Percentiles rank a stretch among this genome's conserved stretches.
These are phyloP conservation scores for Aspergillus conjunctus DNA, from an alignment of 495 filamentous ascomycete genomes.

Conservation along the genomic window DNA sequence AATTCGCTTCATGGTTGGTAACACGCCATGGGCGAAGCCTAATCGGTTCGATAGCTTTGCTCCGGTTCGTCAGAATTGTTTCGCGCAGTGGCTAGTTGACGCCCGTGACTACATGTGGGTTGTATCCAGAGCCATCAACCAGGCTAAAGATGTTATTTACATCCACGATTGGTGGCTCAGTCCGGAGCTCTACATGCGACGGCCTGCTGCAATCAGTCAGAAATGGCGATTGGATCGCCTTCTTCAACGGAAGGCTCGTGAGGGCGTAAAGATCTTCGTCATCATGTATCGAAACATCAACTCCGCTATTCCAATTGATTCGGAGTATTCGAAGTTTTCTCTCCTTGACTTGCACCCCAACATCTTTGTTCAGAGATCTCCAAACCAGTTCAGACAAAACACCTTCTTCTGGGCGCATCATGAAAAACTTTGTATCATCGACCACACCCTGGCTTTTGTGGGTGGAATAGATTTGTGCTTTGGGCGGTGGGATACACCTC, in stretches of 20 bases:
- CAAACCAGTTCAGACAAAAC: slow-evolving; percentile 96
- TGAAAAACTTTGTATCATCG: slow-evolving; percentile 93
- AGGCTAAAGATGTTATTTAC: slow-evolving; percentile 97
- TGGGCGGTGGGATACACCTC: slow-evolving; percentile 94
- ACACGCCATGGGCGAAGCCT: slow-evolving; percentile 74
- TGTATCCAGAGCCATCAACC: slow-evolving; percentile 93
- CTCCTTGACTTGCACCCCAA: slow-evolving; percentile 95
- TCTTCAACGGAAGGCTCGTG: slow-evolving; percentile 87
- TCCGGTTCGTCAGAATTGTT: slow-evolving; percentile 80
- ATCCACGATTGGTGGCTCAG: slow-evolving; percentile 99
- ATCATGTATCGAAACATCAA: slow-evolving; percentile 99
- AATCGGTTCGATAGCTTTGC: slow-evolving; percentile 95
- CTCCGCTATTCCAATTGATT: slow-evolving; percentile 96
- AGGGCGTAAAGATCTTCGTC: slow-evolving; percentile 97
- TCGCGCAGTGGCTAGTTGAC: slow-evolving; percentile 97
- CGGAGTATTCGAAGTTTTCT: slow-evolving; percentile 98
- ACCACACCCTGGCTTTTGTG: slow-evolving; percentile 94
- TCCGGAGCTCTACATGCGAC: slow-evolving; percentile 93
- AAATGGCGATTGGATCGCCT: slow-evolving; percentile 97
- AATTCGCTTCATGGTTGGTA: slow-evolving; percentile 77
- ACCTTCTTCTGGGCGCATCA: slow-evolving; percentile 99
- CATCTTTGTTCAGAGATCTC: slow-evolving; percentile 91
- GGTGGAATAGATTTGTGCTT: slow-evolving; percentile 98
- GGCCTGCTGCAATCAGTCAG: slow-evolving; percentile 94
- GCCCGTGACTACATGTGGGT: slow-evolving; percentile 99